These are phyloP conservation scores for Aspergillus sp. DNA, from an alignment of 2,329 filamentous ascomycete genomes.

Conservation along the genomic window DNA sequence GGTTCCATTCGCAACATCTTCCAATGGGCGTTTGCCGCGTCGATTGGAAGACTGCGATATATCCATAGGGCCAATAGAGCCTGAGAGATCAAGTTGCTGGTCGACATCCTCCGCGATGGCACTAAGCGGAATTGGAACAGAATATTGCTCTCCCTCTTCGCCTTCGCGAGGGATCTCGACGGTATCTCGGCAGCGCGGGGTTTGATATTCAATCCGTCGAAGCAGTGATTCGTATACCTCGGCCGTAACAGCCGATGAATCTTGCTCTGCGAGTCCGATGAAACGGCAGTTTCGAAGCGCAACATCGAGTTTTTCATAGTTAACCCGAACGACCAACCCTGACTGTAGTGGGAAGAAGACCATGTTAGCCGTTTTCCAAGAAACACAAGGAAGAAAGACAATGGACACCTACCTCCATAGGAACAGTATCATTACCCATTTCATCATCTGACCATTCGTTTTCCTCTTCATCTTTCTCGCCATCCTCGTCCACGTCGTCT, in stretches of 20 bases:
- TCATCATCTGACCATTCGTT: slow-evolving; percentile 34
- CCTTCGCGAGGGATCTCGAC: slow-evolving; percentile 34
- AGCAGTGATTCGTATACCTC: slow-evolving; percentile 72
- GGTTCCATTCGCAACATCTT: slow-evolving; percentile 30
- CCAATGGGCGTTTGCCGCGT: slow-evolving; percentile 26
- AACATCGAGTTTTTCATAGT: slow-evolving; percentile 77
- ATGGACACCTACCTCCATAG: slow-evolving; percentile 31
- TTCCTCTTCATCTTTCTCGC: slow-evolving; percentile 24
- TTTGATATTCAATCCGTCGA: slow-evolving; percentile 60
- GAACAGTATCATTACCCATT: slow-evolving; percentile 25
- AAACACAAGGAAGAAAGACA: background rate
- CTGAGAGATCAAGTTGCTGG: slow-evolving; percentile 30
- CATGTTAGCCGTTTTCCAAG: slow-evolving; percentile 10
- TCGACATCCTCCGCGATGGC: slow-evolving; percentile 32
- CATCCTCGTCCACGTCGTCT: slow-evolving; percentile 22
- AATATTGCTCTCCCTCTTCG: slow-evolving; percentile 36
- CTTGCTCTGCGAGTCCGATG: slow-evolving; percentile 62
- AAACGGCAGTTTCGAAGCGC: slow-evolving; percentile 74
- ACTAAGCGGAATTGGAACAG: slow-evolving; percentile 28
- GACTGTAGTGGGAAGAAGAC: slow-evolving; percentile 43
- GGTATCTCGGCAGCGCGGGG: slow-evolving; percentile 56
- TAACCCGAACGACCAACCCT: slow-evolving; percentile 68
- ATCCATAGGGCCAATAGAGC: slow-evolving; percentile 28
- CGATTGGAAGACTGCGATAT: slow-evolving; percentile 16
- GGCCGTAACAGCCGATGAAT: slow-evolving; percentile 66